Percentiles rank a stretch among this genome's conserved stretches.
phyloP scores from a whole-genome alignment of 208 protist species.

The Herpetomonas tarakana region DNA sequence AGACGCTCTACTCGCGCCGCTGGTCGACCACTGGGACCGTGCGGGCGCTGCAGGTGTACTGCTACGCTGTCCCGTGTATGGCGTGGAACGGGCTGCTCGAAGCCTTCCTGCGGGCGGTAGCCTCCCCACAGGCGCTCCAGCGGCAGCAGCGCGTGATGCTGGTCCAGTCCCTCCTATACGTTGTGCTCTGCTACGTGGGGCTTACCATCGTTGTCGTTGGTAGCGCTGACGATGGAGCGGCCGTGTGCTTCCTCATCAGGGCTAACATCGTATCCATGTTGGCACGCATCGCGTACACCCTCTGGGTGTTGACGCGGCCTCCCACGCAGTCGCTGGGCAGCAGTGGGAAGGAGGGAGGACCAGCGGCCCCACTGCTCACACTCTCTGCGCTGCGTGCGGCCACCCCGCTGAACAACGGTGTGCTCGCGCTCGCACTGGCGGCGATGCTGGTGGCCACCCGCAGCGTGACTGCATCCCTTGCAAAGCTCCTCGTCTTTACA shows the following conservation, averaged over 20 bases:
- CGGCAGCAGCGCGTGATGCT: conserved; percentile 53
- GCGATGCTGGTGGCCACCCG: neutral
- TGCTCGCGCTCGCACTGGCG: neutral
- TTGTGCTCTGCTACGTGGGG: conserved; percentile 45
- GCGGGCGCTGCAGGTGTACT: conserved; percentile 78
- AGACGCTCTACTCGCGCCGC: conserved; percentile 64
- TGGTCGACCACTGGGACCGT: conserved; percentile 67
- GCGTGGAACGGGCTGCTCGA: conserved; percentile 86
- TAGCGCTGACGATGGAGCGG: conserved; percentile 7
- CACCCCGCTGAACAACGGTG: neutral
- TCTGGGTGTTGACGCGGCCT: neutral
- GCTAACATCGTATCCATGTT: neutral
- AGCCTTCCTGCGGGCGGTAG: conserved; percentile 71
- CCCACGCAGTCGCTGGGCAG: neutral
- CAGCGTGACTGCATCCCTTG: neutral
- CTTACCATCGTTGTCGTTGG: conserved; percentile 8
- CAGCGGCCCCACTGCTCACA: no score
- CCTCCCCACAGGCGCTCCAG: conserved; percentile 29
- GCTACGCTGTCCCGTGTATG: conserved; percentile 65
- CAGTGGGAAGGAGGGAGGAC: no score
- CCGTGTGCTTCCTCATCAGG: neutral
- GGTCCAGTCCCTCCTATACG: conserved; percentile 46
- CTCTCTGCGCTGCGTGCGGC: neutral
- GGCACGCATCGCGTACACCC: neutral
- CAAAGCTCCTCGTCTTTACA: neutral